Evolutionary conservation across 2,329 filamentous ascomycete genomes (phyloP).

Genomic region (Beauveria varroae): DNA sequence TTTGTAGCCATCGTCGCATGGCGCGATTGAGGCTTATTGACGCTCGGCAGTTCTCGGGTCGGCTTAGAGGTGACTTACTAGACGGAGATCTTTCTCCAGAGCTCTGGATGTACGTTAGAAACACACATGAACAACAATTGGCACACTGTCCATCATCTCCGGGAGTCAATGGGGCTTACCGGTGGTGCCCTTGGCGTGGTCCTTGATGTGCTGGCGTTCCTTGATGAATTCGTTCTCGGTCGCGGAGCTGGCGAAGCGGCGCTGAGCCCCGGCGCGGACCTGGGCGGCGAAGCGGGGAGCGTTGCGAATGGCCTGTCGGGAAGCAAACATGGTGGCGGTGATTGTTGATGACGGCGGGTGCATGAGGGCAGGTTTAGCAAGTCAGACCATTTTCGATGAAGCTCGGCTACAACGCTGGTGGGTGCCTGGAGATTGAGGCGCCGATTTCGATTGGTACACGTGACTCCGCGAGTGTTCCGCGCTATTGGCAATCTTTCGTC

Average conservation of each 20-base stretch:
- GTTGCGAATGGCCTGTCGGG: constrained; percentile 53
- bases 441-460: constrained; percentile 5
- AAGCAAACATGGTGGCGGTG: constrained; percentile 51
- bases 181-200: constrained; percentile 77
- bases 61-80: constrained; percentile 58
- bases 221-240: constrained; percentile 90
- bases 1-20: constrained; percentile 17
- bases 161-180: constrained; percentile 48
- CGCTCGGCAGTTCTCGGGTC: not conserved
- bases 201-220: constrained; percentile 83
- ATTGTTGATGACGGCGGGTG: constrained; percentile 18
- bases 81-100: constrained; percentile 94
- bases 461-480: constrained; percentile 10
- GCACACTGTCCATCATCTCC: not conserved
- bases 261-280: constrained; percentile 54
- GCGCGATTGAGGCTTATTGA: constrained; percentile 7
- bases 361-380: constrained; percentile 21
- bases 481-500: not conserved
- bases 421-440: constrained; percentile 10
- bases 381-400: constrained; percentile 27
- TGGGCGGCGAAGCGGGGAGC: constrained; percentile 56
- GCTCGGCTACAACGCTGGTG: constrained; percentile 24
- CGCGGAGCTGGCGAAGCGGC: constrained; percentile 63
- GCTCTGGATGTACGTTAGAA: constrained; percentile 50
- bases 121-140: constrained; percentile 15